These are phyloP conservation scores for Aspergillus candidus DNA, from an alignment of 2,329 filamentous ascomycete species.

Conservation along the genomic window DNA sequence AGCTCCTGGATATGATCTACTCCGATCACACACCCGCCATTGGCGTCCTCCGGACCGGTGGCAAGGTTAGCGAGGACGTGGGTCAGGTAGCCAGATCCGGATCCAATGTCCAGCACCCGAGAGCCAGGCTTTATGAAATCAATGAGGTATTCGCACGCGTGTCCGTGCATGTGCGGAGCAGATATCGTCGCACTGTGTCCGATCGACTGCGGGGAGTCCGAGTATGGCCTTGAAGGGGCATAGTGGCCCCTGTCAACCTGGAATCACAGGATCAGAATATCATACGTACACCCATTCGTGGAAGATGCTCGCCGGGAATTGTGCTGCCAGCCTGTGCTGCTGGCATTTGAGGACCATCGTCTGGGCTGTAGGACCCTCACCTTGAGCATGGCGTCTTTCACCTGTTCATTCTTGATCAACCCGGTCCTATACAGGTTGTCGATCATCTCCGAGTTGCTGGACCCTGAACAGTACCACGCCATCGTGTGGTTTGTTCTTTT, in stretches of 20 bases:
- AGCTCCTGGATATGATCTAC: slow-evolving; percentile 67
- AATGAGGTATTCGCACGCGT: slow-evolving; percentile 58
- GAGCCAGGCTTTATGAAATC: slow-evolving; percentile 49
- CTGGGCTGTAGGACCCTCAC: slow-evolving; percentile 40
- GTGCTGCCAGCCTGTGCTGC: neutral
- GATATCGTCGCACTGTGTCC: slow-evolving; percentile 64
- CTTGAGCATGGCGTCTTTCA: slow-evolving; percentile 73
- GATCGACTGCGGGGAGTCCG: slow-evolving; percentile 64
- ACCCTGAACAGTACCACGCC: slow-evolving; percentile 84
- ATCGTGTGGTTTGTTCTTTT: slow-evolving; percentile 44
- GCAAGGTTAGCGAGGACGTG: slow-evolving; percentile 79
- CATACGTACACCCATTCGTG: slow-evolving; percentile 2
- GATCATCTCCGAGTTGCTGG: slow-evolving; percentile 67
- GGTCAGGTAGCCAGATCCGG: slow-evolving; percentile 76
- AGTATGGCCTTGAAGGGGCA: slow-evolving; percentile 64
- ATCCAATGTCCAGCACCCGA: slow-evolving; percentile 66
- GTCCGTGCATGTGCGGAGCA: slow-evolving; percentile 67
- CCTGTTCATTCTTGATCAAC: slow-evolving; percentile 65
- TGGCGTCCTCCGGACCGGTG: slow-evolving; percentile 18
- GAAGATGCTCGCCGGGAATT: neutral
- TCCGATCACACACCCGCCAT: slow-evolving; percentile 55
- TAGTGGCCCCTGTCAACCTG: slow-evolving; percentile 88
- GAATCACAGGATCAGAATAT: slow-evolving; percentile 2
- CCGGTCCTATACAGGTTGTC: slow-evolving; percentile 67
- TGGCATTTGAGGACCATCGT: neutral